Conservation (phyloP, 1,139 yeast species). For the Blastobotrys malaysiensis region DNA sequence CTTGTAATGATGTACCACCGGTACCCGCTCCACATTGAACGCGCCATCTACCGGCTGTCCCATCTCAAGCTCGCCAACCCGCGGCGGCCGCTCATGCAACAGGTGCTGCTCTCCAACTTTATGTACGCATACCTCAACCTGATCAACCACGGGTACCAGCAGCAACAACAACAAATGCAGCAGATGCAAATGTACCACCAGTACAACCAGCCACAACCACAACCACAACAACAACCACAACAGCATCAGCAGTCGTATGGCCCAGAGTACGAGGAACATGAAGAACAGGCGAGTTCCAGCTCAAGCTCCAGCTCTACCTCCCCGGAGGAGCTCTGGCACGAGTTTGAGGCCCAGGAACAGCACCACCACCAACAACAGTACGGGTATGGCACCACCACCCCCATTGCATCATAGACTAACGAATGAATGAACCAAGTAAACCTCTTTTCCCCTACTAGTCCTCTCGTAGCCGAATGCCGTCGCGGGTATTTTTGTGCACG, state of each 20-base stretch:
- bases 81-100: conserved; percentile 83
- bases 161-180: conserved; percentile 30
- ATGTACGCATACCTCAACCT: conserved; percentile 95
- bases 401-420: not conserved
- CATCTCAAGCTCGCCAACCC: conserved; percentile 94
- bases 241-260: no score
- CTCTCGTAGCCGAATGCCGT: no score
- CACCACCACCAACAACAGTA: not conserved
- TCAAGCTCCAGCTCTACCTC: conserved; percentile 4
- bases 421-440: not conserved
- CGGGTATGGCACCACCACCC: conserved; percentile 4
- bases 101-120: conserved; percentile 86
- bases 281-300: conserved; percentile 5
- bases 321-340: conserved; percentile 12
- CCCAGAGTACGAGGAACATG: conserved; percentile 15
- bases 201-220: conserved; percentile 18
- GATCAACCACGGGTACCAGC: conserved; percentile 64
- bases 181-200: conserved; percentile 16
- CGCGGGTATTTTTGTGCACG: not conserved
- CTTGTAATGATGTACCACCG: conserved; percentile 43
- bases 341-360: conserved; percentile 10
- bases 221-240: no score
- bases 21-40: conserved; percentile 89
- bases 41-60: conserved; percentile 88
- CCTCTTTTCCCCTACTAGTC: no score